Base-by-base conservation (phyloP, 192 early-diverging fungal species). In the Entomortierella chlamydospora region DNA sequence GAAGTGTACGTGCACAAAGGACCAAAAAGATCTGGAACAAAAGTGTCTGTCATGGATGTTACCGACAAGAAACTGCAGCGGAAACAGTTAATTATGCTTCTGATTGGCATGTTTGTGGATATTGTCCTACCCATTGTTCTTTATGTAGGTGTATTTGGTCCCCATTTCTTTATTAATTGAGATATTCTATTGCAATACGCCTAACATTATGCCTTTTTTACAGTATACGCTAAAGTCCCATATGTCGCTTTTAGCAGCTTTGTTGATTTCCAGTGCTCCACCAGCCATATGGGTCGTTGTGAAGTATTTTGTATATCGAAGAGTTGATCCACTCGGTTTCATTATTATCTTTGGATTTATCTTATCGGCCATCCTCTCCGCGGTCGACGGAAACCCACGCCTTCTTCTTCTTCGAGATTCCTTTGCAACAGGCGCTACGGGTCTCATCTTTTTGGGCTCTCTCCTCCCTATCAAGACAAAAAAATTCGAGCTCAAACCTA, bases 341-440 rank as follows among this genome's bases (percentile, higher is more conserved):
- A 9, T 86, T 29, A 74, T 81, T 51, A 23, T 86, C 17, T 5
- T 86, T 25, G 71, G 66, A 34, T 84, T 84, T 41, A 64, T 74
- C 39, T 43, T 86, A 43, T 79, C 83, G 18, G 81, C 70, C 4
- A 50, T 86, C 23, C 57, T 86, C 9, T 76, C 85, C 18, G 52
- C 80, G 34, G 60, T 86, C 18, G 66, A 86, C 53, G 55, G 66
- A 13, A 77, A 86, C 56, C 74, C 85, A 23, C 63, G 82, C 51
- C 56, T 84, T 9, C 73, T 74, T 57, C 64, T 86, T 17, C 58
- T 86, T 55, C 66, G 85, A 53, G 85, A 86, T 58, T 86, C 85
- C 1, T 45, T 72, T 45, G 73, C 84, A 50, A 86, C 85, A 1
- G 49, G 68, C 26, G 73, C 68, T 17, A 64, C 72, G 28, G 81